These are phyloP conservation scores for Fragaria iinumae DNA, from an alignment of 306 rosid genomes.

Conservation along the genomic window DNA sequence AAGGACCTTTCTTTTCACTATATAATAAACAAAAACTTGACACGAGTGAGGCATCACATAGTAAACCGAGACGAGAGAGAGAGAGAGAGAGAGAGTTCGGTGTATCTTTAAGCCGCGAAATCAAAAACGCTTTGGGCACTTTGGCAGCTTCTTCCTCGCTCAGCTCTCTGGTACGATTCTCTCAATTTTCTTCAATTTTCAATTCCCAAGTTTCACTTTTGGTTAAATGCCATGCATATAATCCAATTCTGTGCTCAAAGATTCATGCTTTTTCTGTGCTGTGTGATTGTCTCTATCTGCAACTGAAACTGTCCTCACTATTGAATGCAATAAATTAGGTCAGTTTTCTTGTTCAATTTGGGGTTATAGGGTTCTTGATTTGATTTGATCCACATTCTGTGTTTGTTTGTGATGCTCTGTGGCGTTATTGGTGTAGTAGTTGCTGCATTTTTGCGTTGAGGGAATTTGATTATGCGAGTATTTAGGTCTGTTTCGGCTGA, in stretches of 20 bases:
- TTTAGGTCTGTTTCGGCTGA: background rate
- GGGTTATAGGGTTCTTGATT: constrained; percentile 5
- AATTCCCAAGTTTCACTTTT: background rate
- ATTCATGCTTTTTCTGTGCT: background rate
- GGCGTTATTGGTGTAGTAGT: background rate
- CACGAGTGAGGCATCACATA: background rate
- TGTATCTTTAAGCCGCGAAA: background rate
- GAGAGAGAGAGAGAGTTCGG: background rate
- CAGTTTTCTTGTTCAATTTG: constrained; percentile 3
- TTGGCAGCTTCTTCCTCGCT: constrained; percentile 6
- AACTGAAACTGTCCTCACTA: background rate
- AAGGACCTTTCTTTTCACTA: background rate
- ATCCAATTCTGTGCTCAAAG: background rate
- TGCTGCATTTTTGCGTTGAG: background rate
- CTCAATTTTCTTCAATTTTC: background rate
- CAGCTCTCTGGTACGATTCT: constrained; percentile 9
- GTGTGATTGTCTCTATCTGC: background rate
- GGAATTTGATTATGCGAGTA: background rate
- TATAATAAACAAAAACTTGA: background rate
- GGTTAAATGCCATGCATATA: background rate
- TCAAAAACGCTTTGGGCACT: background rate
- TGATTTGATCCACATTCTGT: background rate
- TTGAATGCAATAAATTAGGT: constrained; percentile 17
- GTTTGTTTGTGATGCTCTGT: background rate
- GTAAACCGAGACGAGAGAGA: background rate